Base-by-base conservation (phyloP, 2,329 filamentous ascomycete genomes). In the Parascedosporium putredinis region DNA sequence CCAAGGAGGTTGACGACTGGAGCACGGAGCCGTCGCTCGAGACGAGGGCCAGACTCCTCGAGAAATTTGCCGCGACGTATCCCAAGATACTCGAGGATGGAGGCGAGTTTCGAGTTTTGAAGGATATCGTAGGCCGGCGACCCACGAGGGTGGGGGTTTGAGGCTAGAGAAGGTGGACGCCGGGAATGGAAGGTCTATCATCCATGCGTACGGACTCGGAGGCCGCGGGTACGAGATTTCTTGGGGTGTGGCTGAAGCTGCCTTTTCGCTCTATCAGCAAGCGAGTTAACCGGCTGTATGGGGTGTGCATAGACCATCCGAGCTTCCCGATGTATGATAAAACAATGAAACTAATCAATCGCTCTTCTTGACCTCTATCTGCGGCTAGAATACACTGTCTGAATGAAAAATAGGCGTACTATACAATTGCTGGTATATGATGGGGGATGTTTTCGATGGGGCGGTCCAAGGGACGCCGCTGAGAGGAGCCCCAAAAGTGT, bases 141-240 rank as follows among this genome's bases (percentile, higher is more conserved):
- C 72, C 72, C 1, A 70, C 69, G 8, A 64, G 72, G 0, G 63
- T 62, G 72, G 71, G 1, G 71, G 72, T 0, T 67, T 79, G 65
- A 65, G 77, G 12, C 64, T 81, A 14, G 76, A 79, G 57, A 61
- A 63, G n/a, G 76, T 80, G 58, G 58, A 59, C 6, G 49, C 67
- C 2, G 56, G 56, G 2, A 50, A 51, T 1, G 55, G 52, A 7
- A 58, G 52, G 43, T 56, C 53, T 22, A 56, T 62, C 1, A 48
- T 80, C 5, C 77, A 81, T 61, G 76, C 75, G 0, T 83, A 83
- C 57, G 79, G 79, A 1, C 70, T 76, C 18, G 79, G 76, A 3
- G 79, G 79, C 3, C 67, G 79, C n/a, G 79, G 79, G 0, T 81
- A 72, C 55, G 79, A 83, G 61, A 55, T 81, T 6, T 79, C 76